Conservation (phyloP, 148 eudicot species). For the Arbutus unedo region DNA sequence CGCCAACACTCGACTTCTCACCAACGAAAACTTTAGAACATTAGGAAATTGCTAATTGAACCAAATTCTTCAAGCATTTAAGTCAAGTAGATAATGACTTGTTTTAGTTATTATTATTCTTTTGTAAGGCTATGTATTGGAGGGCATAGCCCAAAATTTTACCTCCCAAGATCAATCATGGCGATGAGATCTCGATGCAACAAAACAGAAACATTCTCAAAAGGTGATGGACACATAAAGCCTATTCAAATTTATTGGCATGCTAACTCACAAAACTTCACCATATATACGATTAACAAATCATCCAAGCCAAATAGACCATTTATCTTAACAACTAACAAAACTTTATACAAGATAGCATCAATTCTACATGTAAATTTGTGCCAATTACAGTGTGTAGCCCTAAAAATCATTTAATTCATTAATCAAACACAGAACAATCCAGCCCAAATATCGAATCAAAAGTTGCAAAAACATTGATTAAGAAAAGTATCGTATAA, state of each 20-base stretch:
- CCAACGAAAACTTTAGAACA: too few species aligned
- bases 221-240: constrained; percentile 6
- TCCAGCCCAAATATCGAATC: too few species aligned
- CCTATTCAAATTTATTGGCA: neutral
- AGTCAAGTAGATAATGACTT: too few species aligned
- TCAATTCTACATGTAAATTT: neutral
- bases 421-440: too few species aligned
- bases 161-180: neutral
- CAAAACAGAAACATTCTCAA: neutral
- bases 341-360: neutral
- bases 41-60: too few species aligned
- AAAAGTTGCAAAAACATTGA: too few species aligned
- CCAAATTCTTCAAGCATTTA: too few species aligned
- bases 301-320: neutral
- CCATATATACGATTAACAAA: neutral
- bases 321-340: neutral
- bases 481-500: too few species aligned
- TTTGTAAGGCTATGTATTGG: neutral
- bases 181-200: neutral
- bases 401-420: too few species aligned
- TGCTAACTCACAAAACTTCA: neutral
- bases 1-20: too few species aligned
- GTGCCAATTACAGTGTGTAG: too few species aligned
- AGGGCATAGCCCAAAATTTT: neutral
- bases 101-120: too few species aligned